phyloP scores from a whole-genome alignment of 345 rosid species.

The Populus deltoides region DNA sequence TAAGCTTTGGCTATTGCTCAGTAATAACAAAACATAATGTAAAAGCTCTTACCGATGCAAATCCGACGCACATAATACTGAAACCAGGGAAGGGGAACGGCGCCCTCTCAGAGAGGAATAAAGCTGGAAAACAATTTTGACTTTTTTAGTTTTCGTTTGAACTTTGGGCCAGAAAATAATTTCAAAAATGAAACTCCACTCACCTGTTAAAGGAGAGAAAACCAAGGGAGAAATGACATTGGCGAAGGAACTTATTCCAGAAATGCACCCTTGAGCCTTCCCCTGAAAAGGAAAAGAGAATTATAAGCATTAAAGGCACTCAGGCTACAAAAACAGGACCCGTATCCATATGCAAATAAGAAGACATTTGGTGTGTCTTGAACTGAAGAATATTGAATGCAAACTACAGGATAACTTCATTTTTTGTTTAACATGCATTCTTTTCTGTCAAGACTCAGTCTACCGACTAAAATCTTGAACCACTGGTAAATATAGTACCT shows the following conservation, averaged over 20 bases:
- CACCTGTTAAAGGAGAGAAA: constrained; percentile 88
- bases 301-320: neutral
- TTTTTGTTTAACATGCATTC: neutral
- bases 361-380: neutral
- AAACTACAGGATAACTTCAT: neutral
- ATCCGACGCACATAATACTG: constrained; percentile 74
- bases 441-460: neutral
- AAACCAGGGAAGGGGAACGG: constrained; percentile 88
- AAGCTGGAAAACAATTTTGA: constrained; percentile 42
- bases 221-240: constrained; percentile 63
- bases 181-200: neutral
- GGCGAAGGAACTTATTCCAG: constrained; percentile 76
- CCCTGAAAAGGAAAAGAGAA: constrained; percentile 44
- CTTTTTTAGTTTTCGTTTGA: constrained; percentile 7
- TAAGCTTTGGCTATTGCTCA: neutral
- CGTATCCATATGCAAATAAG: neutral
- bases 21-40: neutral
- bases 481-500: constrained; percentile 38
- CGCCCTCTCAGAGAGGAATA: constrained; percentile 76
- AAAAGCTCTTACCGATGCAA: constrained; percentile 53
- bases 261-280: constrained; percentile 85
- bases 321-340: neutral
- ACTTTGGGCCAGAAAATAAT: neutral
- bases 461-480: neutral
- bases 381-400: neutral